Evolutionary conservation across 805 yeast species (phyloP).

Genomic region (Starmerella powellii): DNA sequence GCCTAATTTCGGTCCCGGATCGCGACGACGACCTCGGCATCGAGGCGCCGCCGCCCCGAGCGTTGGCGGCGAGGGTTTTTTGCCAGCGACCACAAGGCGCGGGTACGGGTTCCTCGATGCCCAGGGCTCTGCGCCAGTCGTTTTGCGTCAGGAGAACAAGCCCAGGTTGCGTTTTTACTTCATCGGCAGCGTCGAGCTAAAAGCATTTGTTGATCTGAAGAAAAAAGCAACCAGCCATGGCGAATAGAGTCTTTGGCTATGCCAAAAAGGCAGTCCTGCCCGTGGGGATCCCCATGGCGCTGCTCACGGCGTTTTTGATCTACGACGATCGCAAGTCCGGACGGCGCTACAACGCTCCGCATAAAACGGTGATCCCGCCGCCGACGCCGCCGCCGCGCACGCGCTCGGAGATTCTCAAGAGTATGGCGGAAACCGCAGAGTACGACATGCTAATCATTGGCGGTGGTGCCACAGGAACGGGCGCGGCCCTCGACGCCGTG

Average conservation of each 20-base stretch:
- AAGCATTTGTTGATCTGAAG: not conserved
- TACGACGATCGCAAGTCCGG: constrained; percentile 22
- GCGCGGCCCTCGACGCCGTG: constrained; percentile 82
- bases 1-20: no score
- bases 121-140: no score
- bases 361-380: constrained; percentile 20
- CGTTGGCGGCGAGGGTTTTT: no score
- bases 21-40: no score
- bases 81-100: no score
- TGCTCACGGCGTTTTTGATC: constrained; percentile 20
- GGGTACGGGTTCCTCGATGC: no score
- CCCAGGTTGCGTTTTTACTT: not conserved
- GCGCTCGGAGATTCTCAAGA: constrained; percentile 23
- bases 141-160: no score
- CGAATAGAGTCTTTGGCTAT: constrained; percentile 4
- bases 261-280: constrained; percentile 20
- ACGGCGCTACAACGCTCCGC: constrained; percentile 23
- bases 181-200: not conserved
- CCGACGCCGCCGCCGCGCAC: constrained; percentile 24
- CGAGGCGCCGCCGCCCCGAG: no score
- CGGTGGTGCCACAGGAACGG: constrained; percentile 95
- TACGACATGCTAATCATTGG: constrained; percentile 81
- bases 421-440: constrained; percentile 34
- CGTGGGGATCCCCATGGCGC: constrained; percentile 19
- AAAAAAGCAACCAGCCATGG: no score